These are phyloP conservation scores for Trifolium dubium DNA, from an alignment of 306 rosid genomes.

Conservation along the genomic window DNA sequence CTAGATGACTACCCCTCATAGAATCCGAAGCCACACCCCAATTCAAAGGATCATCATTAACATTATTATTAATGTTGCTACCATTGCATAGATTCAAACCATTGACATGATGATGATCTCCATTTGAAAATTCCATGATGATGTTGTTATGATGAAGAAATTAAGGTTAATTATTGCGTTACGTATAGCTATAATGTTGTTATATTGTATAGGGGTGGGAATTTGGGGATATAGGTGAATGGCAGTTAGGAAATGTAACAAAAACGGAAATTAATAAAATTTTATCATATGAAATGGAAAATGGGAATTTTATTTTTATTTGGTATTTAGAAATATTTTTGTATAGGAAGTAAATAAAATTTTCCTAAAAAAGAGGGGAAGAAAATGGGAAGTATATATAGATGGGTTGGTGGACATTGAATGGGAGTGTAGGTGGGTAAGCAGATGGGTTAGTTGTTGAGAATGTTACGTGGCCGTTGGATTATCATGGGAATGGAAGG, in stretches of 20 bases:
- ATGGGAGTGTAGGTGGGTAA: constrained; percentile 61
- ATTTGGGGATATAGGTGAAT: constrained; percentile 1
- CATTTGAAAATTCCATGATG: constrained; percentile 35
- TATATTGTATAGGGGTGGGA: neutral
- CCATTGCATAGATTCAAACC: constrained; percentile 43
- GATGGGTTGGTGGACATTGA: constrained; percentile 36
- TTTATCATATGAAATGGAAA: neutral
- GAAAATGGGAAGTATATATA: constrained; percentile 46
- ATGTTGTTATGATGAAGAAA: neutral
- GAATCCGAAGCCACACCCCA: constrained; percentile 74
- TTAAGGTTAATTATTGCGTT: neutral
- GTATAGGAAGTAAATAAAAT: constrained; percentile 17
- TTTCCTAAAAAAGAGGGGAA: constrained; percentile 50
- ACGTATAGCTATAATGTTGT: neutral
- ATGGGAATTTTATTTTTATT: neutral
- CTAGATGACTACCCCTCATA: constrained; percentile 73
- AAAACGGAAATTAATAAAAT: constrained; percentile 14
- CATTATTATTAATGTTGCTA: neutral
- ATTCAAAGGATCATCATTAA: constrained; percentile 52
- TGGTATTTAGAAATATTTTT: neutral
- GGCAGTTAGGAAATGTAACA: neutral
- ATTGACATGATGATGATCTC: neutral
- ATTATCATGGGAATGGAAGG: constrained; percentile 38
- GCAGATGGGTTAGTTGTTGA: constrained; percentile 86
- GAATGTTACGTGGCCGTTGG: constrained; percentile 55